These are phyloP conservation scores for Dioscorea alata DNA, from an alignment of 106 monocot species.

Conservation along the genomic window DNA sequence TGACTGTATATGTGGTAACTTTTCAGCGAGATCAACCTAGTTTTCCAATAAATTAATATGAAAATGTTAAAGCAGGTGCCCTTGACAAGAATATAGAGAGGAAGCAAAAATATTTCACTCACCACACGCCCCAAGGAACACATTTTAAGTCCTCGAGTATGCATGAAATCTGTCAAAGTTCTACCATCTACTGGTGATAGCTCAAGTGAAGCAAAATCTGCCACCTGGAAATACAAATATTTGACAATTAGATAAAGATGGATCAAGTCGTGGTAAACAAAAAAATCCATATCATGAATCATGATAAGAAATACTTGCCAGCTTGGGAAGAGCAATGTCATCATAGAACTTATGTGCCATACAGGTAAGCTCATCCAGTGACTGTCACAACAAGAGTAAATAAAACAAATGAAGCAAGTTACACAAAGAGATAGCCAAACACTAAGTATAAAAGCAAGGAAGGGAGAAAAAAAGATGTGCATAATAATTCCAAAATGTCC, in stretches of 20 bases:
- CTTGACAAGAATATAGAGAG: no score
- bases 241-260: background rate
- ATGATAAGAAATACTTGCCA: constrained; percentile 33
- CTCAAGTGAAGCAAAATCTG: constrained; percentile 96
- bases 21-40: constrained; percentile 86
- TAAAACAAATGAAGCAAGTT: background rate
- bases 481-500: no score
- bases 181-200: constrained; percentile 94
- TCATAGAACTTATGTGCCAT: constrained; percentile 80
- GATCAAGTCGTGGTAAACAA: no score
- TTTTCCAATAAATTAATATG: constrained; percentile 16
- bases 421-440: no score
- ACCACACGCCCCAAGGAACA: constrained; percentile 82
- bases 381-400: constrained; percentile 29
- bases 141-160: constrained; percentile 80
- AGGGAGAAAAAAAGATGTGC: no score
- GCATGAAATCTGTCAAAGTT: constrained; percentile 93
- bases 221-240: constrained; percentile 32
- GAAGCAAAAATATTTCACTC: constrained; percentile 14
- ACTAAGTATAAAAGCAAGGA: no score
- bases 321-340: constrained; percentile 81
- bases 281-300: background rate
- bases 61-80: background rate
- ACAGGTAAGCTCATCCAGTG: constrained; percentile 46
- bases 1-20: constrained; percentile 89